phyloP scores from a whole-genome alignment of 1,284 basidiomycete genomes.

The Pseudozyma sp. region DNA sequence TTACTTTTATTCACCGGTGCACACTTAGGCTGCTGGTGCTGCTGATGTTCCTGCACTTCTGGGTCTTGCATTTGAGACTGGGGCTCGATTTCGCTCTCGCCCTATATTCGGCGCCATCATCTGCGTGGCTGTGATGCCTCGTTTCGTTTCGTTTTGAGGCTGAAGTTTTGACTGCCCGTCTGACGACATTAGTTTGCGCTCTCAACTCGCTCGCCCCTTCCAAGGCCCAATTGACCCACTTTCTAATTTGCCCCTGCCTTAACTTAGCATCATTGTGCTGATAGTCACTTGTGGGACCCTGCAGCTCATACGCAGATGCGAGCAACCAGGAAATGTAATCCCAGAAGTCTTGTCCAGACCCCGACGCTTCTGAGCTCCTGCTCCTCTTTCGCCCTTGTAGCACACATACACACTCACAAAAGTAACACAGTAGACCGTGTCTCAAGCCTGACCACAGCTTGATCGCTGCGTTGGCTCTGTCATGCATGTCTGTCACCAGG shows the following conservation, averaged over 20 bases:
- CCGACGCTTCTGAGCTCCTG: conserved; percentile 1
- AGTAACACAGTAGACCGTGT: too few relatives aligned
- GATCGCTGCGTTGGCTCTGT: conserved; percentile 8
- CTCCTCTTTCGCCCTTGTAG: not conserved
- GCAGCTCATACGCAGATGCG: conserved; percentile 18
- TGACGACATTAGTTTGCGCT: conserved; percentile 4
- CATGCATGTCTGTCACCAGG: conserved; percentile 17
- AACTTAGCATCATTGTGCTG: not conserved
- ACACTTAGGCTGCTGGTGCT: not conserved
- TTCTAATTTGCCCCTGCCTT: too few relatives aligned
- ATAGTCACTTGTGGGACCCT: conserved; percentile 16
- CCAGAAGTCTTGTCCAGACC: conserved; percentile 23
- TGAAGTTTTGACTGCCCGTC: not conserved
- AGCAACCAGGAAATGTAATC: conserved; percentile 3
- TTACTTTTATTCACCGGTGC: conserved; percentile 17
- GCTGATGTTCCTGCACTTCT: not conserved
- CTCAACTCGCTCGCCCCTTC: not conserved
- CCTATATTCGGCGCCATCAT: not conserved
- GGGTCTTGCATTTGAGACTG: conserved; percentile 25
- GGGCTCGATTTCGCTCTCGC: conserved; percentile 21
- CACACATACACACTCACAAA: not conserved
- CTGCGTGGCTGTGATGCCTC: conserved; percentile 28
- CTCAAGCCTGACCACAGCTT: not conserved
- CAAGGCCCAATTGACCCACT: too few relatives aligned
- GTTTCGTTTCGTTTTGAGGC: conserved; percentile 3